These are phyloP conservation scores for Diphasiastrum complanatum DNA, from an alignment of 83 land plant species.

Conservation along the genomic window DNA sequence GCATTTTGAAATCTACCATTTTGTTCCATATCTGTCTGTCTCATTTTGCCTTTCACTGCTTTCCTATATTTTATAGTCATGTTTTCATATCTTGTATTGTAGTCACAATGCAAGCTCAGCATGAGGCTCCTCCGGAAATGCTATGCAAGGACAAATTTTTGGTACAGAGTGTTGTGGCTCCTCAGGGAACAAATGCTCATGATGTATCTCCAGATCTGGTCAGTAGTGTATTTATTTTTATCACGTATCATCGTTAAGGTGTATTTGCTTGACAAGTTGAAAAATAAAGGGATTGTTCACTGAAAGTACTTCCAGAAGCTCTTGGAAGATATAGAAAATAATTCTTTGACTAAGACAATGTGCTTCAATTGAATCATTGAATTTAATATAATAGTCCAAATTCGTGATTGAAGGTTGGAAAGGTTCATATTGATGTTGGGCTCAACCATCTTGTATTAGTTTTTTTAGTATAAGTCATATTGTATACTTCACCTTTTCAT, in stretches of 20 bases:
- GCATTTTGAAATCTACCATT: background rate
- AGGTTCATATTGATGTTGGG: no score
- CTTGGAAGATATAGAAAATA: no score
- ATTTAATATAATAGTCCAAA: no score
- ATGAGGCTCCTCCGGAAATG: slow-evolving; percentile 51
- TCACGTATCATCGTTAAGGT: no score
- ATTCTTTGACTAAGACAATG: no score
- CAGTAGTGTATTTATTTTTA: background rate
- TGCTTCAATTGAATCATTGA: no score
- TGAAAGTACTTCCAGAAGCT: no score
- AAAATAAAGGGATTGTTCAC: background rate
- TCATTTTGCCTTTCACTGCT: background rate
- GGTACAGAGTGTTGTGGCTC: slow-evolving; percentile 47
- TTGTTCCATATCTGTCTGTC: background rate
- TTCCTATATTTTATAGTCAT: background rate
- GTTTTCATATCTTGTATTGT: background rate
- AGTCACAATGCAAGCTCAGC: slow-evolving; percentile 74
- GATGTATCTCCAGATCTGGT: slow-evolving; percentile 57
- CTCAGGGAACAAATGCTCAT: slow-evolving; percentile 29
- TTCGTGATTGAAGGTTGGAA: no score
- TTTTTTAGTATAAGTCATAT: no score
- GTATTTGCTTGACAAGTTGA: background rate
- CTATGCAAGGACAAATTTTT: slow-evolving; percentile 75
- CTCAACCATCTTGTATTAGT: no score
- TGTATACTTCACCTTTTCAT: no score